Base-by-base conservation (phyloP, 306 rosid genomes). In the Sicyos edulis region DNA sequence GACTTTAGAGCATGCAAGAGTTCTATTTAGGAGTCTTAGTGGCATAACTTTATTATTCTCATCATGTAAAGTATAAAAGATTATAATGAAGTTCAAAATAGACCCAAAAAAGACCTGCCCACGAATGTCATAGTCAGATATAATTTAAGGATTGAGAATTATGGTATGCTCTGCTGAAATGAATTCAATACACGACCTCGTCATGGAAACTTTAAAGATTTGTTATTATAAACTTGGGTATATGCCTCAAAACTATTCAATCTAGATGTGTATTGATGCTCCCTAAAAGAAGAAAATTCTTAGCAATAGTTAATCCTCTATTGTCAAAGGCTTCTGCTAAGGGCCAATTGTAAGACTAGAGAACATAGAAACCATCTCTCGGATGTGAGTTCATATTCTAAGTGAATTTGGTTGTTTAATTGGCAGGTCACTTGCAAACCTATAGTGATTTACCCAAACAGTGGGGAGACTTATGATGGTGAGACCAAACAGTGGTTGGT, bases 381-480 rank as follows among this genome's bases (percentile, higher is more conserved):
- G 7, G 3, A 64, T 64, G 0, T 40, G 15, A 4, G 51, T 42
- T 64, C 52, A 42, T 19, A 22, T 20, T 45, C 40, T 45, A 67
- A 67, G 40, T 45, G 2, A 67, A 45, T 54, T 13, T 74, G 70
- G 55, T 55, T 69, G 54, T 73, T 37, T 20, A 8, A 74, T 74
- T 68, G 53, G 51, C 92, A 92, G 98, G 87, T 68, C 42, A 86
- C 98, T 54, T 77, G 71, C 57, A 92, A 90, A 76, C 89, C 96
- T 22, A 54, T 90, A 57, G 75, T 90, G 51, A 79, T 87, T 73
- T 92, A 92, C 83, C 98, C 96, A 61, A 92, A 90, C 86, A 90
- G 96, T 15, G 98, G 96, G 62, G 96, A 92, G 79, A 87, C 90
- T 74, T 92, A 90, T 24, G 82, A 79, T 77, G 84, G 87, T 75